Conservation (phyloP, 192 early-diverging fungal species). For the Obelidium mucronatum region DNA sequence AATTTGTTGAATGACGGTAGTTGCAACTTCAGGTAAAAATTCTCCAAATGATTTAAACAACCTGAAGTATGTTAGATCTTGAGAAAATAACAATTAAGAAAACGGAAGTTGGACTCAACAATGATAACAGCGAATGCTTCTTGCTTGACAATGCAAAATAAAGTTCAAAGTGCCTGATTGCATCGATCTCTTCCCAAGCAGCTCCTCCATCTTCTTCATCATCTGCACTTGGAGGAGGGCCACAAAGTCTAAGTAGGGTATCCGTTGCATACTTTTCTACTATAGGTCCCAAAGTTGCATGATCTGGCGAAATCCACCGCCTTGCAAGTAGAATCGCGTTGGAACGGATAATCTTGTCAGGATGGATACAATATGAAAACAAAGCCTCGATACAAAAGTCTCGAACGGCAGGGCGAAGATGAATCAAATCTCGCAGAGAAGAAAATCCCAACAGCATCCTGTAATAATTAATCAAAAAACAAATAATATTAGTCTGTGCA, state of each 20-base stretch:
- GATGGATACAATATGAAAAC: conserved; percentile 57
- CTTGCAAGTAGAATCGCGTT: conserved; percentile 68
- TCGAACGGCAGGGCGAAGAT: conserved; percentile 62
- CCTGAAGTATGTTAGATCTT: conserved; percentile 39
- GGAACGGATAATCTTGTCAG: conserved; percentile 56
- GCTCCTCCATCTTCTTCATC: conserved; percentile 30
- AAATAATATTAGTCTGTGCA: not conserved
- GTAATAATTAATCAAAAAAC: too few species aligned
- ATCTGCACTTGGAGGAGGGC: not conserved
- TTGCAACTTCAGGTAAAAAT: conserved; percentile 49
- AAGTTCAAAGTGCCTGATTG: conserved; percentile 72
- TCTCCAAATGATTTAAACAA: conserved; percentile 59
- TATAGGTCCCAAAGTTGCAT: conserved; percentile 44
- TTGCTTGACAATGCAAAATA: conserved; percentile 80
- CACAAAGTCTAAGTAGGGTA: not conserved
- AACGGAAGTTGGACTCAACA: too few species aligned
- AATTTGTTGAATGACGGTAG: conserved; percentile 64
- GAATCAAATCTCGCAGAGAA: conserved; percentile 67
- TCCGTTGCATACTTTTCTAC: conserved; percentile 58
- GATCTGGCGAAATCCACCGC: conserved; percentile 65
- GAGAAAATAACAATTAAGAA: not conserved
- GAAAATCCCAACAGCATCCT: conserved; percentile 64
- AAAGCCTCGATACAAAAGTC: conserved; percentile 60
- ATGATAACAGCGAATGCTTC: conserved; percentile 69
- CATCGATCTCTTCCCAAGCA: conserved; percentile 67